phyloP scores from a whole-genome alignment of 2,329 filamentous ascomycete genomes.

The Alternaria novae-zelandiae region DNA sequence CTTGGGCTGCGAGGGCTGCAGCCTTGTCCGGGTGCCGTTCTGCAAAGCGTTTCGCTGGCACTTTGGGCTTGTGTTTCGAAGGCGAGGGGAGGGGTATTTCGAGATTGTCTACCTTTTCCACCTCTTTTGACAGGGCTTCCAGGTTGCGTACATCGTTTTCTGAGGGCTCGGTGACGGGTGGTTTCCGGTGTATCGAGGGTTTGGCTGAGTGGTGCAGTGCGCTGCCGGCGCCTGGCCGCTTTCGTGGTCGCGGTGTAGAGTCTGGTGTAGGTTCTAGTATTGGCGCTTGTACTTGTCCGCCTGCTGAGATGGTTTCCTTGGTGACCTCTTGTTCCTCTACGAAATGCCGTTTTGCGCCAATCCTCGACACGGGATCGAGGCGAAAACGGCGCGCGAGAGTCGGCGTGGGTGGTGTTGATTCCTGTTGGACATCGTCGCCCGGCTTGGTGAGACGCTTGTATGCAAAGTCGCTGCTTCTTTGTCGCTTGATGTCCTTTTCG shows the following conservation, averaged over 20 bases:
- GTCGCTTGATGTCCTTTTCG: not conserved
- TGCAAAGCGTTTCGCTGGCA: constrained; percentile 41
- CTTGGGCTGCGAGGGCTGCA: constrained; percentile 20
- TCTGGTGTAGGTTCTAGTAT: constrained; percentile 6
- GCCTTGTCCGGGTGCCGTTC: constrained; percentile 42
- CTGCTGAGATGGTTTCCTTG: not conserved
- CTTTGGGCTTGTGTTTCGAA: constrained; percentile 45
- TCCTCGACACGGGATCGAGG: constrained; percentile 26
- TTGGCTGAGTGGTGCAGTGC: constrained; percentile 19
- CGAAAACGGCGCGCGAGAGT: constrained; percentile 31
- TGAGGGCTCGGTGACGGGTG: constrained; percentile 19
- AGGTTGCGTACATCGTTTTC: constrained; percentile 41
- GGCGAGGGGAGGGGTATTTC: constrained; percentile 14
- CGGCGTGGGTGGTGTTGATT: constrained; percentile 22
- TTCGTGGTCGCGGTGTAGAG: constrained; percentile 26
- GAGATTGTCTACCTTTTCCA: constrained; percentile 34
- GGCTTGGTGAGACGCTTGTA: constrained; percentile 37
- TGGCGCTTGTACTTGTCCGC: constrained; percentile 6
- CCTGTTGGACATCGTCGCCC: constrained; percentile 15
- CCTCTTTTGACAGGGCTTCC: constrained; percentile 41
- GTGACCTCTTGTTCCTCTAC: constrained; percentile 21
- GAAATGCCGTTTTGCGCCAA: constrained; percentile 27
- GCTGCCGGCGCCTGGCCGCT: constrained; percentile 37
- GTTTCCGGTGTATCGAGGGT: constrained; percentile 6
- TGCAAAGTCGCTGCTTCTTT: constrained; percentile 8